Evolutionary conservation across 371 early-diverging fungal species (phyloP), one percentile per base, ranked within the genome.

Genomic region (Circinella umbellata): DNA sequence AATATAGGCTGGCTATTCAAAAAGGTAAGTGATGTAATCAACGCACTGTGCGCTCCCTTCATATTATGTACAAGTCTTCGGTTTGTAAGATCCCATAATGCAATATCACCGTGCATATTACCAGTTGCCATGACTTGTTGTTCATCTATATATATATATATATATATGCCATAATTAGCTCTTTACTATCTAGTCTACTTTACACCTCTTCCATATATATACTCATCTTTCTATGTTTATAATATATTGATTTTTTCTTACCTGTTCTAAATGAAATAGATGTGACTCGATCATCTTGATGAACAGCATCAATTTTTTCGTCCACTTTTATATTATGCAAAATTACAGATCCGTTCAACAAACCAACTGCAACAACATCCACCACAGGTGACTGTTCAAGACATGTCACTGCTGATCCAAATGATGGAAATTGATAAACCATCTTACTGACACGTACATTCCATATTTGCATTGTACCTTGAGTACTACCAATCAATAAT

Each of bases 401-500:
- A 70, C 86, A 88, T 0, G 94, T 89, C 34, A 99, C 90, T 3
- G 94, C 86, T 14, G 92, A 84, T 14, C 86, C 89, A 75, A 94
- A 86, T 49, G 90, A 79, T 73, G 86, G 78, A 82, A 95, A 95
- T 60, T 93, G 89, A 81, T 94, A 93, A 15, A 97, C 76, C 78
- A 94, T 80, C 49, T 90, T 89, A 69, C 94, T 90, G 65, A 90
- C 88, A 61, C 86, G 85, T 72, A 97, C 88, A 77, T 98, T 99
- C 96, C 96, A 97, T 61, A 99, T 83, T 81, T 95, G 93, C 91
- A 98, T 87, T 0, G 85, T 75, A 38, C 97, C 98, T 72, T 98
- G 91, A 13, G 86, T 87, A 72, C 94, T 93, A 34, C 89, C 95
- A 15, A 98, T 78, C 17, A 98, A 82, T 6, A 99, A 81, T 78